A percentile compares a stretch with the other conserved stretches of the same genome.
Conservation (phyloP, 257 asterid genomes). For the Solanum ahanhuiri region DNA sequence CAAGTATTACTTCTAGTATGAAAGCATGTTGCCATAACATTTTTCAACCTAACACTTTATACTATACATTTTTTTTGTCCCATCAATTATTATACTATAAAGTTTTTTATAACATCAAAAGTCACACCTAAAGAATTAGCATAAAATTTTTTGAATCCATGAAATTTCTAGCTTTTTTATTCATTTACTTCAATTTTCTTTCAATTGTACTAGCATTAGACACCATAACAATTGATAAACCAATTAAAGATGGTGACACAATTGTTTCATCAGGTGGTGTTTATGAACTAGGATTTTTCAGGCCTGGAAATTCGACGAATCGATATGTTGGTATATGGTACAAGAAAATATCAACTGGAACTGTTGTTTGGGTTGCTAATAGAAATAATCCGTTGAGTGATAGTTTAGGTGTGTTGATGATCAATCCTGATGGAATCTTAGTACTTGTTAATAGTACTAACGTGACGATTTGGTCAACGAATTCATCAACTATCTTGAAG, state of each 20-base stretch:
- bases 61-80: background rate
- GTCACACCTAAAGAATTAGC: background rate
- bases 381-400: conserved; percentile 13
- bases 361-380: conserved; percentile 23
- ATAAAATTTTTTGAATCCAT: background rate
- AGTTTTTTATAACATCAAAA: background rate
- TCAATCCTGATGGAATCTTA: conserved; percentile 10
- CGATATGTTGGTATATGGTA: conserved; percentile 27
- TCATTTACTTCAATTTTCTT: background rate
- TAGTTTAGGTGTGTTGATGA: conserved; percentile 5
- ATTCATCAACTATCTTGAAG: background rate
- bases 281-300: conserved; percentile 8
- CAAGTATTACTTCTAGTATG: background rate
- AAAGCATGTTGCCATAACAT: background rate
- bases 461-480: conserved; percentile 11
- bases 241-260: background rate
- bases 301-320: conserved; percentile 10
- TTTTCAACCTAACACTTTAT: background rate
- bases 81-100: background rate
- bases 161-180: background rate
- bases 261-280: conserved; percentile 1
- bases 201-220: background rate
- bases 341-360: conserved; percentile 13
- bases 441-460: conserved; percentile 5
- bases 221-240: background rate